Evolutionary conservation across 805 yeast genomes (phyloP), one percentile per base, ranked within the genome.

Genomic region (Candida methanosorbosa): DNA sequence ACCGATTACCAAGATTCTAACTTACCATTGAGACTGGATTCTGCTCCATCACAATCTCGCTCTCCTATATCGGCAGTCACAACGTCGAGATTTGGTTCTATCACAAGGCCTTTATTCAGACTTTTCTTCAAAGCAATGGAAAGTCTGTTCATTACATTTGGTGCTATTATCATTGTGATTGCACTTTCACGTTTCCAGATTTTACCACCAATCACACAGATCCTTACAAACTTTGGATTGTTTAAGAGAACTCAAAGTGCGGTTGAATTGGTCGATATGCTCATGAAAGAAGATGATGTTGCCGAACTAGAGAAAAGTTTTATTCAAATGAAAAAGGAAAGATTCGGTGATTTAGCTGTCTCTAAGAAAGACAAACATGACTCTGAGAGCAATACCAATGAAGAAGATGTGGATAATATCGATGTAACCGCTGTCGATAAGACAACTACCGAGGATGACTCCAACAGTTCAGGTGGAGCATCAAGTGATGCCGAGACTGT

Each of bases 121-220:
- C 30, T 56, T 7, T 29, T 52, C 0, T 45, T 43, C 27, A 44
- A 58, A 17, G 56, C 57, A 2, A 48, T 66, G 35, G 81, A 75
- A 44, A 77, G 74, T 44, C 57, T 71, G n/a, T 43, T 66, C 4
- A 70, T 71, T 14, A 61, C 75, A 8, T 33, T 59, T 5, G 43
- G 63, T 1, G 56, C 69, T 8, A 35, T 66, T 15, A 34, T 54
- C 1, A 48, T 68, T 2, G 47, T 68, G 5, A 50, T 64, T 21
- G 40, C 56, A 1, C 48, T 70, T 15, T 61, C 70, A 0, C 59
- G 47, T 40, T 40, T 60, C 7, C 68, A 67, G 3, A 20, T 58
- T 5, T 38, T 64, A 5, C 63, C 64, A 8, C 58, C 64, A 1
- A 32, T 59, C 18, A 54, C 58, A 11, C 50, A 50, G 30, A 38